Evolutionary conservation across 495 filamentous ascomycete genomes (phyloP), one percentile per base, ranked within the genome.

Genomic region (Tuber borchii): DNA sequence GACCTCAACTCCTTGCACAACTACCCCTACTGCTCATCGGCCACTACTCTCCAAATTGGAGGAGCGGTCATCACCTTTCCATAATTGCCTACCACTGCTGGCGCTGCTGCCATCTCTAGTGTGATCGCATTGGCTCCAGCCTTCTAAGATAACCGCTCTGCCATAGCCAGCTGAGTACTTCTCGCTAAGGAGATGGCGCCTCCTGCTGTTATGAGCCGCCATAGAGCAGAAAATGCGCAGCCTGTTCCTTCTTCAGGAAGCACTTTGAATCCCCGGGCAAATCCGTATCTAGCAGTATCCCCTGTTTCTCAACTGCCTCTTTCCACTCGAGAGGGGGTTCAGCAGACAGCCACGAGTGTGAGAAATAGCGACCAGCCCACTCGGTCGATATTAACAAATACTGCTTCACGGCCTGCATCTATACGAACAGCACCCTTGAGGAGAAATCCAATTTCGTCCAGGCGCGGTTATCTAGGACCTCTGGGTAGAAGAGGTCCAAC

Each of bases 401-500:
- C 26, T 31, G 26, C 31, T 65, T 34, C 56, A 34, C 26, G 56
- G 56, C 16, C 56, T 65, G 4, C 56, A 34, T 65, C 56, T 65
- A 31, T 65, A 65, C 56, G 56, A 65, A 65, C 26, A 12, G 56
- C 56, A 7, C 56, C 56, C 56, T 65, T 65, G 56, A 65, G 56
- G 56, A 26, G 56, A 65, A 65, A 65, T 34, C 56, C 56, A 34
- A 65, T 65, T 34, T 65, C 56, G 56, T 65, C 56, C 12, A 65
- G 56, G 16, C 56, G 56, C 26, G 56, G 56, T 8, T 65, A 65
- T 34, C 14, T 14, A 65, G 56, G 56, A 2, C 14, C 56, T 65
- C 26, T 8, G 14, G 56, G 56, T 34, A 65, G 56, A 34, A 26
- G 56, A 17, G 14, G 56, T 34, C 56, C 56, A 10, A 34, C 56